These are phyloP conservation scores for Bruguiera sexangula DNA, from an alignment of 345 rosid species.

Conservation along the genomic window DNA sequence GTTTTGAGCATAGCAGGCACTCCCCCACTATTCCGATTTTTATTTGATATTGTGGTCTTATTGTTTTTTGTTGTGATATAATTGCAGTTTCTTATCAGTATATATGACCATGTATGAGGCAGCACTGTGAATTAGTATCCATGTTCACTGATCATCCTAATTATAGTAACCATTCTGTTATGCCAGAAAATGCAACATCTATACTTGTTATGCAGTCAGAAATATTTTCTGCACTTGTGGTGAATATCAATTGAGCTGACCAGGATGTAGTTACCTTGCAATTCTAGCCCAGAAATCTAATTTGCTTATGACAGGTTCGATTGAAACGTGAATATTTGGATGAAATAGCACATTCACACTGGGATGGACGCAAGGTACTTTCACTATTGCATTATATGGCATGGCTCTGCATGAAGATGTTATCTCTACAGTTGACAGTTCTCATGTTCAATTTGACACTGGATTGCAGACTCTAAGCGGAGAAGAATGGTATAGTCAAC, in stretches of 20 bases:
- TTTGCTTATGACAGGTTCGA: constrained; percentile 54
- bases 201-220: neutral
- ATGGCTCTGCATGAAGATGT: constrained; percentile 17
- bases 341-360: constrained; percentile 35
- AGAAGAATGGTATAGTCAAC: constrained; percentile 86
- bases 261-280: neutral
- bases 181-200: neutral
- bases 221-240: neutral
- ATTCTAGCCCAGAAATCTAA: neutral
- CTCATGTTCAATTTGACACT: constrained; percentile 23
- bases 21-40: neutral
- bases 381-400: constrained; percentile 18
- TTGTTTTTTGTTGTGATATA: neutral
- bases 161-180: neutral
- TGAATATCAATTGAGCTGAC: neutral
- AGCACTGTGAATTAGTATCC: neutral
- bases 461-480: constrained; percentile 54
- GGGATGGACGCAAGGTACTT: constrained; percentile 47
- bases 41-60: neutral
- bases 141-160: neutral
- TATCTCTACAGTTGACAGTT: constrained; percentile 5
- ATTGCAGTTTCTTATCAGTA: neutral
- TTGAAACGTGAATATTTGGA: constrained; percentile 90
- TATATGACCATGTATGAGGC: neutral
- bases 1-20: neutral